Percentiles rank a stretch among this genome's conserved stretches.
These are phyloP conservation scores for Trametes punicea DNA, from an alignment of 768 basidiomycete genomes.

Conservation along the genomic window DNA sequence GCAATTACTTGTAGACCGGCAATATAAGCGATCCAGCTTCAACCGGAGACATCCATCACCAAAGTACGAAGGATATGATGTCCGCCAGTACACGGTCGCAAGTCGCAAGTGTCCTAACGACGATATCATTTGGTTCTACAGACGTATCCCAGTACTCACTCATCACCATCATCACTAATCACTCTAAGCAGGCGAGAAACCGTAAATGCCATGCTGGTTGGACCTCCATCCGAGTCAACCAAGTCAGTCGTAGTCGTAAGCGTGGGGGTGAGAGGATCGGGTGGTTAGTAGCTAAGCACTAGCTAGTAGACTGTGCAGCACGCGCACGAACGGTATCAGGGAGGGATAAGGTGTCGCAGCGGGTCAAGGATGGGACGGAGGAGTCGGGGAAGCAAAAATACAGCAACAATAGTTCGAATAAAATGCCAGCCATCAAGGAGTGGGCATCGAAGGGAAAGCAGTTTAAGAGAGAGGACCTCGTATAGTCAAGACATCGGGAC, in stretches of 20 bases:
- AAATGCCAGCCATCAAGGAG: slow-evolving; percentile 29
- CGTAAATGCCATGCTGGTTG: slow-evolving; percentile 23
- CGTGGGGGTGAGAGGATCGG: slow-evolving; percentile 11
- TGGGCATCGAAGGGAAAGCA: slow-evolving; percentile 30
- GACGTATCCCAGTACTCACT: slow-evolving; percentile 9
- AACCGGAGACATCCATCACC: no score
- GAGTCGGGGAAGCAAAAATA: slow-evolving; percentile 20
- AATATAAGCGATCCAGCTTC: no score
- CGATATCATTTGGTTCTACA: slow-evolving; percentile 19
- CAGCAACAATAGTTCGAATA: slow-evolving; percentile 17
- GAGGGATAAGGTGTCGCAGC: slow-evolving; percentile 25
- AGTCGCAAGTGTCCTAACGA: slow-evolving; percentile 10
- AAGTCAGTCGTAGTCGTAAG: slow-evolving; percentile 23
- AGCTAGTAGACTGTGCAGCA: slow-evolving; percentile 15
- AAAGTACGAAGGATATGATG: not conserved
- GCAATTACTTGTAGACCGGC: no score
- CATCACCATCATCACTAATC: slow-evolving; percentile 16
- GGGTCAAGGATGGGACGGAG: slow-evolving; percentile 31
- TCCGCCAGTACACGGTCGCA: not conserved
- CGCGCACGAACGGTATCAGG: slow-evolving; percentile 1
- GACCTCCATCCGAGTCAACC: slow-evolving; percentile 22
- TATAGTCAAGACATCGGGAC: slow-evolving; percentile 19
- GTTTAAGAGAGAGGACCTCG: slow-evolving; percentile 30
- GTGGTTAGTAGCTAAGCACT: slow-evolving; percentile 14
- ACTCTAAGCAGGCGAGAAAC: slow-evolving; percentile 14